phyloP scores from a whole-genome alignment of 768 basidiomycete species.

The Leucocoprinus leucothites region DNA sequence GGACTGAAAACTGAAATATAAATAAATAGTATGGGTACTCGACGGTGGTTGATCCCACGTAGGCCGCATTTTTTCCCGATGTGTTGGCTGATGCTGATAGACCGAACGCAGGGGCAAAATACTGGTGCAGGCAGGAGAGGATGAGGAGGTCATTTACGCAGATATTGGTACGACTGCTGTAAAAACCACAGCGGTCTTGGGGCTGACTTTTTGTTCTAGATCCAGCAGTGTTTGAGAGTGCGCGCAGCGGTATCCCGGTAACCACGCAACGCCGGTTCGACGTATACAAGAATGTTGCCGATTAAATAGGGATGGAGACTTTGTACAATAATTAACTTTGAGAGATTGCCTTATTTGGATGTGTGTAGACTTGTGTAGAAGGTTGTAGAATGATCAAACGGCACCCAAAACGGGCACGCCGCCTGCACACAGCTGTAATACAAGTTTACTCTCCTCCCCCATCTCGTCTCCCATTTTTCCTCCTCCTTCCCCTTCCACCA shows the following conservation, averaged over 20 bases:
- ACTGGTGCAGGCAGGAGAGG: conserved; percentile 69
- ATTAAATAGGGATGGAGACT: neutral
- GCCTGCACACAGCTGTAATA: conserved; percentile 18
- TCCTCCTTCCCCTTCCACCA: conserved; percentile 26
- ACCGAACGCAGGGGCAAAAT: conserved; percentile 60
- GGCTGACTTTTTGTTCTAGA: conserved; percentile 19
- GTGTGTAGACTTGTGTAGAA: conserved; percentile 26
- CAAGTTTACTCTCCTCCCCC: conserved; percentile 12
- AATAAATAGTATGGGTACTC: conserved; percentile 78
- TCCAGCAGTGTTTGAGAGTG: conserved; percentile 57
- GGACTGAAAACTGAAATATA: neutral
- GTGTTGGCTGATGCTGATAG: conserved; percentile 9
- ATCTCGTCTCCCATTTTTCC: conserved; percentile 15
- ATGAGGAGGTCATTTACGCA: conserved; percentile 75
- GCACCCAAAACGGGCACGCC: conserved; percentile 27
- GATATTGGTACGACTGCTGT: conserved; percentile 65
- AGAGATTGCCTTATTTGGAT: conserved; percentile 34
- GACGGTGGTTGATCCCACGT: conserved; percentile 90
- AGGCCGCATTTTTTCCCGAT: conserved; percentile 25
- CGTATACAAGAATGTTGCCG: conserved; percentile 74
- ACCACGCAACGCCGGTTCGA: conserved; percentile 89
- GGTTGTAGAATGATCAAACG: conserved; percentile 40
- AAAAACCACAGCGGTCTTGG: neutral
- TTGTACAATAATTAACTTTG: neutral
- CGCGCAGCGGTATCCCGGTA: conserved; percentile 87